phyloP scores from a whole-genome alignment of 179 eudicot genomes.

The Pouteria campechiana region DNA sequence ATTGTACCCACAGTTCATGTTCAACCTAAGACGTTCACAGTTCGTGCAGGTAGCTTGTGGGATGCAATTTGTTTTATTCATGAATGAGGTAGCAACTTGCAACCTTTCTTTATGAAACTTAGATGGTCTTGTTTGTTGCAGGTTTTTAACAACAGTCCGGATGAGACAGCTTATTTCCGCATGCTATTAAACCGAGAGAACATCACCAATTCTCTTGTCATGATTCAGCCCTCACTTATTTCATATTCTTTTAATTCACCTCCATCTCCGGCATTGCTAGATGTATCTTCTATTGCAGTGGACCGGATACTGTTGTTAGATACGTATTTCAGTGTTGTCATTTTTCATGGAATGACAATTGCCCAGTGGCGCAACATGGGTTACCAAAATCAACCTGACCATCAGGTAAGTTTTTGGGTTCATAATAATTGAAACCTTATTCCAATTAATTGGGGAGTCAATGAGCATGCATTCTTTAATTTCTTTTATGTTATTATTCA shows the following conservation, averaged over 20 bases:
- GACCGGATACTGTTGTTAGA: slow-evolving; percentile 86
- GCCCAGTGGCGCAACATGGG: slow-evolving; percentile 99
- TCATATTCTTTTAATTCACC: slow-evolving; percentile 73
- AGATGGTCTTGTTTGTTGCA: slow-evolving; percentile 11
- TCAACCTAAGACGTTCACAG: slow-evolving; percentile 87
- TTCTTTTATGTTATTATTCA: no score
- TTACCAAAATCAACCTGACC: slow-evolving; percentile 83
- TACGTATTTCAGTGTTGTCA: slow-evolving; percentile 85
- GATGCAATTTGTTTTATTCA: not conserved
- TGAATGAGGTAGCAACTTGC: not conserved
- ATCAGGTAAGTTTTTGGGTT: slow-evolving; percentile 66
- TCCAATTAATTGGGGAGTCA: not conserved
- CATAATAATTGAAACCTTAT: no score
- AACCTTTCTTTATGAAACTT: no score
- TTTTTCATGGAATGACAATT: slow-evolving; percentile 92
- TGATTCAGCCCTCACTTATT: slow-evolving; percentile 93
- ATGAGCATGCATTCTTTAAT: not conserved
- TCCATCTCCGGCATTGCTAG: slow-evolving; percentile 75
- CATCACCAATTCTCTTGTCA: slow-evolving; percentile 72
- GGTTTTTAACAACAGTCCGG: slow-evolving; percentile 98
- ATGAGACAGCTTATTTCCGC: slow-evolving; percentile 96
- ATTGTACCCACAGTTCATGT: slow-evolving; percentile 92
- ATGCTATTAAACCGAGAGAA: slow-evolving; percentile 78
- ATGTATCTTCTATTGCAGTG: slow-evolving; percentile 77
- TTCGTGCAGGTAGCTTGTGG: slow-evolving; percentile 70